phyloP scores from a whole-genome alignment of 805 yeast species.

The Ogataea methylovora region DNA sequence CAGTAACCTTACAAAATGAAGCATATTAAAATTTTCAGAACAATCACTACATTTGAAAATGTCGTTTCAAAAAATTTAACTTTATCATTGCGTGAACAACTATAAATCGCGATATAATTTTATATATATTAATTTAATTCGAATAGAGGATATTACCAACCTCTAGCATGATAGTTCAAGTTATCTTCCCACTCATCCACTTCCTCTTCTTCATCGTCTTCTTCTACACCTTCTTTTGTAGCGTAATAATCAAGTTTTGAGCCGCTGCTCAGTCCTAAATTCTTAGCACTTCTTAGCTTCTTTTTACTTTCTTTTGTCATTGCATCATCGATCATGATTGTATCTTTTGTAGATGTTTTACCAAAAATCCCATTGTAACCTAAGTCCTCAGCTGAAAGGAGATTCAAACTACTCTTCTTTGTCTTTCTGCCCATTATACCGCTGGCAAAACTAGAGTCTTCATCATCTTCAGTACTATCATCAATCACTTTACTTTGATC shows the following conservation, averaged over 20 bases:
- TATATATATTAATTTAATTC: too few relatives aligned
- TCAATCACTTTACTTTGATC: conserved; percentile 1
- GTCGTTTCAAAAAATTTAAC: too few relatives aligned
- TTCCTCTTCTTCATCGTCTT: conserved; percentile 7
- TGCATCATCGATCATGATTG: background rate
- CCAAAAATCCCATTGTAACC: conserved; percentile 6
- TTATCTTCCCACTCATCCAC: conserved; percentile 22
- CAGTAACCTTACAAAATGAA: too few relatives aligned
- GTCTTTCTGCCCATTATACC: conserved; percentile 23
- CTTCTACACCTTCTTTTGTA: background rate
- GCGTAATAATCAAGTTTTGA: background rate
- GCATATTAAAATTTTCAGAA: too few relatives aligned
- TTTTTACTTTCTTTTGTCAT: background rate
- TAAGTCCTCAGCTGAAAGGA: background rate
- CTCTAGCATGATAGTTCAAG: conserved; percentile 33
- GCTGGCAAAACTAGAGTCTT: conserved; percentile 12
- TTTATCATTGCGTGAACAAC: too few relatives aligned
- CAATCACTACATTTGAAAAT: too few relatives aligned
- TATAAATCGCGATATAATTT: too few relatives aligned
- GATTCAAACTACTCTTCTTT: conserved; percentile 1
- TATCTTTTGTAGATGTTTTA: too few relatives aligned
- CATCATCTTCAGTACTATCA: conserved; percentile 4
- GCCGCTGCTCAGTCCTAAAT: background rate
- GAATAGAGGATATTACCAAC: conserved; percentile 23
- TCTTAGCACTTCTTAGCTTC: background rate